Evolutionary conservation across 106 monocot species (phyloP), one percentile per base, ranked within the genome.

Genomic region (Platanthera guangdongensis): DNA sequence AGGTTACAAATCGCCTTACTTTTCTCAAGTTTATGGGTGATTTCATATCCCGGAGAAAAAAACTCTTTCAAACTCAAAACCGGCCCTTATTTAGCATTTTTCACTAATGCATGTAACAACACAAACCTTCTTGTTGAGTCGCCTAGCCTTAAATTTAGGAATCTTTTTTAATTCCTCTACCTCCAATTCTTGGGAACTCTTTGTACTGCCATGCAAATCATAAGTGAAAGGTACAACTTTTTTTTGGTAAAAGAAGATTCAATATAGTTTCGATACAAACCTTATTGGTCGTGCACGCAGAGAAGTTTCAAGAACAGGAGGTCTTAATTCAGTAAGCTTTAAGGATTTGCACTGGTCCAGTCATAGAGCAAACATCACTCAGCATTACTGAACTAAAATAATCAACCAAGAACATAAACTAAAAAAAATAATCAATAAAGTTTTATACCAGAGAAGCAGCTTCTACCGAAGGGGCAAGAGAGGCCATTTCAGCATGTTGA

Each of bases 81-180:
- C 39, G 39, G 39, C 39, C 1, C 39, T 0, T 39, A 39, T 39
- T 39, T 39, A 39, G 1, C 1, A 39, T 39, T 39, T 39, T 39
- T 39, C 32, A 32, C 32, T 5, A 0, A 14, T 22, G 5, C 22
- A 68, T 10, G 45, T 45, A 10, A 45, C 16, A 11, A 22, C 12
- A 8, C 46, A 25, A 4, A 99, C 97, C 94, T 92, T 94, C 71
- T 85, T 94, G 54, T 94, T 92, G 7, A 99, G 72, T 79, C 94
- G 94, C 67, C 85, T 89, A 68, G 97, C 97, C 89, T 99, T 99
- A 77, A 99, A 99, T 75, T 90, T 94, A 57, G 91, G 94, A 75
- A 90, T 73, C 70, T 92, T 94, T 77, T 88, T 83, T 16, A 99
- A 80, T 87, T 92, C 94, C 60, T 94, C 97, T 49, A 83, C 16